Base-by-base conservation (phyloP, 2,329 filamentous ascomycete species). In the Cryphonectria naterciae region DNA sequence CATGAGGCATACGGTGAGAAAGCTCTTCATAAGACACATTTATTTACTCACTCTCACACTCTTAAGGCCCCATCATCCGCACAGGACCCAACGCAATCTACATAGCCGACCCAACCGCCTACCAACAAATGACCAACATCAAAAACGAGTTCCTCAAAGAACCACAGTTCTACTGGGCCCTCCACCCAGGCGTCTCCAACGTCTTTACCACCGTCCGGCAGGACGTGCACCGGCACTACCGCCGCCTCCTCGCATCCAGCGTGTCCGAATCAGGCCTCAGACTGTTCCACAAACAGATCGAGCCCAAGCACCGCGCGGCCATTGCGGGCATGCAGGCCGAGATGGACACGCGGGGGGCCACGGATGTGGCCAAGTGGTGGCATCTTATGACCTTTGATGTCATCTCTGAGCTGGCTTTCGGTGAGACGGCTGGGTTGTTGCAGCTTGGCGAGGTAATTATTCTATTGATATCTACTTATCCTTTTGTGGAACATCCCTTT, bases 351-450 rank as follows among this genome's bases (percentile, higher is more conserved):
- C 76, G 76, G 0, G 80, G 83, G 0, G 78, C 72, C 0, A 80
- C 78, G 0, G 86, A 89, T 72, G 77, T 88, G 0, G 80, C 81
- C 70, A 87, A 87, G 71, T 89, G 87, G 86, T 85, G 81, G 78
- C 76, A 83, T 10, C 87, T 86, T 63, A 83, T 88, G 80, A 78
- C 86, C 0, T 86, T 86, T 0, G 87, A 89, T 74, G 78, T 87
- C 0, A 85, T 88, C 63, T 85, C 83, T 0, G 81, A 87, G 65
- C 76, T 89, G 17, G 83, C 79, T 1, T 89, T 89, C 75, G 87
- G 87, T 0, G 83, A 88, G 22, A 85, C 85, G 0, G 88, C 88
- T 70, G 77, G 78, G 0, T 84, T 85, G 79, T 76, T 90, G 5
- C 85, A 89, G 69, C 76, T 77, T 4, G 85, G 85, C n/a, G 77